Conservation (phyloP, 805 yeast species). For the Saturnispora saitoi region DNA sequence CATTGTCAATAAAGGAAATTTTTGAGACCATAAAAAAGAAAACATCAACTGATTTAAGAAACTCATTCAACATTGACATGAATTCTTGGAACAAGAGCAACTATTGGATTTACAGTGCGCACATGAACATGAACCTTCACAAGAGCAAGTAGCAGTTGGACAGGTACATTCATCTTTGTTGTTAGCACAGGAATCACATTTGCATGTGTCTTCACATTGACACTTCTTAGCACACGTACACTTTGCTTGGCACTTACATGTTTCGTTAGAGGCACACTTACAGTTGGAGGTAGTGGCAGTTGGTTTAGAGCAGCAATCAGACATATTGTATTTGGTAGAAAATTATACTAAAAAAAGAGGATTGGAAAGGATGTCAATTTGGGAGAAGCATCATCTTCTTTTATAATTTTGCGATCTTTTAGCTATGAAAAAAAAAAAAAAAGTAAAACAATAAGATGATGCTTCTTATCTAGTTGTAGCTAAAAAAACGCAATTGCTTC, state of each 20-base stretch:
- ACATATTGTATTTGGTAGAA: not conserved
- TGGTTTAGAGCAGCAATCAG: not conserved
- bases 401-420: constrained; percentile 3
- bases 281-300: not conserved
- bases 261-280: not conserved
- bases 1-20: no score
- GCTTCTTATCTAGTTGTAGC: not conserved
- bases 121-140: constrained; percentile 9
- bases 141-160: constrained; percentile 9
- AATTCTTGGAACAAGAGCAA: constrained; percentile 3
- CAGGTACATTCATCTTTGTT: constrained; percentile 9
- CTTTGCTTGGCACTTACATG: not conserved
- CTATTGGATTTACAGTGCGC: constrained; percentile 1
- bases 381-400: not conserved
- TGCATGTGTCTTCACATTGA: constrained; percentile 10
- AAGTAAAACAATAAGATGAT: no score
- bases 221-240: constrained; percentile 13
- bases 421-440: not conserved
- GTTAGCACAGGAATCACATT: constrained; percentile 9
- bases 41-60: no score
- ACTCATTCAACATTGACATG: not conserved
- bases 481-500: not conserved
- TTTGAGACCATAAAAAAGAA: no score
- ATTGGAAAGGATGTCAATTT: not conserved
- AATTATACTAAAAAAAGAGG: no score